Evolutionary conservation across 495 filamentous ascomycete genomes (phyloP).

Genomic region (Aspergillus heteromorphus): DNA sequence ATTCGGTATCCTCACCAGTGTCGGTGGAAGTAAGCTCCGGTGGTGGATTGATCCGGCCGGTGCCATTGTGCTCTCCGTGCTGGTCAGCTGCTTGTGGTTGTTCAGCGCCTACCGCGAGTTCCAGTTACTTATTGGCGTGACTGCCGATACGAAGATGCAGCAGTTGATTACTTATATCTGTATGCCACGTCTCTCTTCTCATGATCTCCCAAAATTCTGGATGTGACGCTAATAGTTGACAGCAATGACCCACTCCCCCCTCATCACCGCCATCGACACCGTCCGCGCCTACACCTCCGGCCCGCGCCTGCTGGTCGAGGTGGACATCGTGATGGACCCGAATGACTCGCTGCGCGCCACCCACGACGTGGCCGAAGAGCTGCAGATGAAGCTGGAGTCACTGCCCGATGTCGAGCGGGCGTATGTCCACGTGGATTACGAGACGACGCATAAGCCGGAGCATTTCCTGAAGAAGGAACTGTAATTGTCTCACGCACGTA

Average conservation of each 20-base stretch:
- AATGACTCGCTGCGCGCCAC: conserved; percentile 64
- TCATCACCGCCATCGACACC: conserved; percentile 83
- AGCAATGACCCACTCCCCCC: conserved; percentile 81
- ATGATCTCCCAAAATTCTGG: no score
- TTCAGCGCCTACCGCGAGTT: conserved; percentile 85
- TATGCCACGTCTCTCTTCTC: neutral
- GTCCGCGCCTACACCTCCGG: conserved; percentile 90
- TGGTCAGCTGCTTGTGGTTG: conserved; percentile 76
- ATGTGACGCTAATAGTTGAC: conserved; percentile 7
- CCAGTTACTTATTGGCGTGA: conserved; percentile 82
- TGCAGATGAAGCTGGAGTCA: conserved; percentile 92
- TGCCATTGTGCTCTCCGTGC: conserved; percentile 71
- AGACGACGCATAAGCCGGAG: conserved; percentile 94
- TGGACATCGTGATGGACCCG: conserved; percentile 82
- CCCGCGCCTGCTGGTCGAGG: conserved; percentile 83
- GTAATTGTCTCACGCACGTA: neutral
- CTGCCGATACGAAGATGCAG: conserved; percentile 77
- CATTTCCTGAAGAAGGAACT: conserved; percentile 54
- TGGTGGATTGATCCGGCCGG: conserved; percentile 98
- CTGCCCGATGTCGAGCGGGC: conserved; percentile 89
- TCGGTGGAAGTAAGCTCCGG: conserved; percentile 75
- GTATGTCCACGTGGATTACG: conserved; percentile 97
- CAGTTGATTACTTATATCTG: conserved; percentile 91
- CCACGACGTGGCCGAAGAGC: conserved; percentile 88
- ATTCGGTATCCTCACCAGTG: conserved; percentile 82